Evolutionary conservation across 139 green algal genomes (phyloP), one percentile per base, ranked within the genome.

Genomic region (Raphidocelis subcapitata): DNA sequence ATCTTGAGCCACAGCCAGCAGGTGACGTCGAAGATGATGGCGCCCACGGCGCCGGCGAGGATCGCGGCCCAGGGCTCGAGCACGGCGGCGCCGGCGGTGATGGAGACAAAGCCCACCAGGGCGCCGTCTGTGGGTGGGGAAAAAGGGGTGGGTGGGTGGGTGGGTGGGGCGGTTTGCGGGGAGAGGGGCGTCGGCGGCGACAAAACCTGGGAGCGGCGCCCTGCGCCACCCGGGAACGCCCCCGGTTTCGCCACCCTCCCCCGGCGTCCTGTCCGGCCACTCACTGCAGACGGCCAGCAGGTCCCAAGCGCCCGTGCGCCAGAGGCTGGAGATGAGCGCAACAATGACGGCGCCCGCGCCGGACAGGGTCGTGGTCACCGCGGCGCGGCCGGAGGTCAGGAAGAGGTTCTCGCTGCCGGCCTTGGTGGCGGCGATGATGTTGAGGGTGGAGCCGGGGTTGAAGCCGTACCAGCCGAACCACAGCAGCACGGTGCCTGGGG

Each of bases 391-490:
- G 12, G 85, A 80, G 5, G 86, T 52, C 3, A 76, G 23, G 35
- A 65, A 74, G 51, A 77, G 28, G 41, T 70, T 74, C 56, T 74
- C 73, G 32, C 67, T 73, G 52, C 52, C 71, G 16, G 85, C 75
- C 1, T 28, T 37, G 14, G 65, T 75, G 3, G 57, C 18, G 21
- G 41, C 74, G 36, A 80, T 49, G 41, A 96, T 87, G 65, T 75
- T 72, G 4, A 87, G 62, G 26, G 80, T 81, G 24, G 87, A 94
- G 3, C 87, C 92, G 15, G 86, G 85, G 83, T 96, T 96, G 81
- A 96, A 96, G 14, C 89, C 92, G 61, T 96, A 96, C 91, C 92
- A 97, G 62, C 93, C 93, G 70, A 97, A 96, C 93, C 93, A 97
- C 49, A 97, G 85, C 49, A 97, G 82, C 54, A 87, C 82, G 18